phyloP scores from a whole-genome alignment of 73 alveolate species.

The Tetrahymena malaccensis region DNA sequence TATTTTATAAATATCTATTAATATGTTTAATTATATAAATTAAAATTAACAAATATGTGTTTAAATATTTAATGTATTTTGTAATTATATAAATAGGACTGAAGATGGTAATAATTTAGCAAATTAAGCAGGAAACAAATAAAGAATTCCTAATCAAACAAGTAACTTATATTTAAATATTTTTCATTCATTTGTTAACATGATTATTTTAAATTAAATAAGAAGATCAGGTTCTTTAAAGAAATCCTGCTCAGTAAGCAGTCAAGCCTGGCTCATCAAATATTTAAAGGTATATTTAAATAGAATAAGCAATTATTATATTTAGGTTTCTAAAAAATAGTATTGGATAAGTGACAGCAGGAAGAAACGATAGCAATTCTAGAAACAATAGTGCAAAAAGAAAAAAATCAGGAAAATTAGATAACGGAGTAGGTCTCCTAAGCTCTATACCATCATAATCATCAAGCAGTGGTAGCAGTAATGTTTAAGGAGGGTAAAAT shows the following conservation, averaged over 20 bases:
- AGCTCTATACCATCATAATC: background rate
- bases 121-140: background rate
- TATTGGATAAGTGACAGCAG: constrained; percentile 25
- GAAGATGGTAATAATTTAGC: background rate
- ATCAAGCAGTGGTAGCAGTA: background rate
- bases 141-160: background rate
- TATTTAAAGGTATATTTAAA: constrained; percentile 23
- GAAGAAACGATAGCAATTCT: constrained; percentile 42
- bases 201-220: constrained; percentile 2
- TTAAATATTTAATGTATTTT: too few species aligned
- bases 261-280: constrained; percentile 26
- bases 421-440: background rate
- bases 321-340: background rate
- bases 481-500: background rate
- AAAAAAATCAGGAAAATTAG: constrained; percentile 43
- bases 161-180: background rate
- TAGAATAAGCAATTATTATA: background rate
- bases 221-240: constrained; percentile 15
- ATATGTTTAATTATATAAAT: background rate
- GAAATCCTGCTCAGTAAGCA: constrained; percentile 26
- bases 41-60: too few species aligned
- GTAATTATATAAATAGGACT: background rate
- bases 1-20: constrained; percentile 1
- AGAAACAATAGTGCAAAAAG: constrained; percentile 47
- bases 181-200: background rate